Base-by-base conservation (phyloP, 495 filamentous ascomycete species). In the Astrocystis sublimbata region DNA sequence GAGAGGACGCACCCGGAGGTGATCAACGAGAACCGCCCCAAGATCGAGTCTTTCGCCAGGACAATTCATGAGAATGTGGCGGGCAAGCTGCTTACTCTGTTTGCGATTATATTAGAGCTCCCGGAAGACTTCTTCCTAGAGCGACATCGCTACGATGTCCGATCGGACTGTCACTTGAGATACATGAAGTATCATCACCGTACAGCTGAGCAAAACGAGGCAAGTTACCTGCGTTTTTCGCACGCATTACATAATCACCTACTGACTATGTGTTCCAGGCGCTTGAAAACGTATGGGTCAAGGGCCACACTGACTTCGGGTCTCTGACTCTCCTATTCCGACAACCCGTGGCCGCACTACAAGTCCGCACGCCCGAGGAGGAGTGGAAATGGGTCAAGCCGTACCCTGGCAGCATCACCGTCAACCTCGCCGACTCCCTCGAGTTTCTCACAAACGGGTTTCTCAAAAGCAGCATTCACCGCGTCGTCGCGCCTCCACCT, bases 231-330 rank as follows among this genome's bases (percentile, higher is more conserved):
- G 6, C 6, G 3, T 38, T 23, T 33, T 9, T 17, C 45, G 2
- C 8, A 17, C 12, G 13, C 15, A 9, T 33, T 21, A n/a, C 47
- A 6, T 53, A 26, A n/a, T 28, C 21, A 49, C 0, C 6, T 28
- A 13, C 58, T 60, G 31, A 60, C 36, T 23, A 1, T 7, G 10
- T 10, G 28, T 24, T 13, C 24, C 19, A 47, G 24, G 63, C 58
- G 9, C 51, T 71, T 17, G 67, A 71, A 0, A 73, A 69, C 30
- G 59, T 75, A 4, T 74, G 71, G 71, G 69, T 70, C 0, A 74
- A 74, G n/a, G 82, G 81, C 0, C 83, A 86, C 63, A 83, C 81
- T 0, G 85, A 87, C 57, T 82, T 85, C 54, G 83, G 83, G 1
- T 80, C 72, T 30, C 56, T 86, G n/a, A 86, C 83, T 0, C 61